These are phyloP conservation scores for Xylaria sp. DNA, from an alignment of 2,329 filamentous ascomycete genomes.

Conservation along the genomic window DNA sequence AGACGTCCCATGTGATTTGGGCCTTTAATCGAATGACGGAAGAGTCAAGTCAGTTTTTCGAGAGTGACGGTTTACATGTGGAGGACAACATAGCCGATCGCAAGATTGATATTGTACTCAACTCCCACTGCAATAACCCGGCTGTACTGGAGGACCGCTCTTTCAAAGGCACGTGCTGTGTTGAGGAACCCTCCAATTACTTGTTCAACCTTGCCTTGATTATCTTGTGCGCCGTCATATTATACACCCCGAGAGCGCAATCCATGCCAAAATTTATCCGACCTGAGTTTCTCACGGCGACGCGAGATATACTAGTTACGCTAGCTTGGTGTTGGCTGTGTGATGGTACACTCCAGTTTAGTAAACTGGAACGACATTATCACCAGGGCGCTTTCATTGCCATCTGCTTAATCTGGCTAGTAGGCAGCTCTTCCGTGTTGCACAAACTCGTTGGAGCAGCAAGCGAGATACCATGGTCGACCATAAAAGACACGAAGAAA, in stretches of 20 bases:
- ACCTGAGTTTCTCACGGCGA: slow-evolving; percentile 37
- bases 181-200: slow-evolving; percentile 53
- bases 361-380: slow-evolving; percentile 62
- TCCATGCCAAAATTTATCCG: slow-evolving; percentile 35
- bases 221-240: slow-evolving; percentile 45
- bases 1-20: slow-evolving; percentile 59
- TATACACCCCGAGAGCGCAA: slow-evolving; percentile 39
- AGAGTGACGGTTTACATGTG: slow-evolving; percentile 61
- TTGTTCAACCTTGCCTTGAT: slow-evolving; percentile 52
- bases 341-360: slow-evolving; percentile 64
- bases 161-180: slow-evolving; percentile 64
- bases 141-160: slow-evolving; percentile 53
- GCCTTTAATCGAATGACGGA: slow-evolving; percentile 61
- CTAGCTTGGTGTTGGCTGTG: slow-evolving; percentile 60
- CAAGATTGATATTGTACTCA: slow-evolving; percentile 64
- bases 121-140: slow-evolving; percentile 64
- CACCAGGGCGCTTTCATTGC: slow-evolving; percentile 43
- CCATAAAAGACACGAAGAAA: slow-evolving; percentile 32
- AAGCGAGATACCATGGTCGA: slow-evolving; percentile 26
- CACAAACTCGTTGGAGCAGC: slow-evolving; percentile 27
- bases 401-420: slow-evolving; percentile 44
- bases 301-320: slow-evolving; percentile 36
- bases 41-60: slow-evolving; percentile 51
- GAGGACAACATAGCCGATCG: slow-evolving; percentile 56
- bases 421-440: slow-evolving; percentile 39